Percentiles rank a stretch among this genome's conserved stretches.
Evolutionary conservation across 768 basidiomycete genomes (phyloP).

Genomic region (Lentinula sp.): DNA sequence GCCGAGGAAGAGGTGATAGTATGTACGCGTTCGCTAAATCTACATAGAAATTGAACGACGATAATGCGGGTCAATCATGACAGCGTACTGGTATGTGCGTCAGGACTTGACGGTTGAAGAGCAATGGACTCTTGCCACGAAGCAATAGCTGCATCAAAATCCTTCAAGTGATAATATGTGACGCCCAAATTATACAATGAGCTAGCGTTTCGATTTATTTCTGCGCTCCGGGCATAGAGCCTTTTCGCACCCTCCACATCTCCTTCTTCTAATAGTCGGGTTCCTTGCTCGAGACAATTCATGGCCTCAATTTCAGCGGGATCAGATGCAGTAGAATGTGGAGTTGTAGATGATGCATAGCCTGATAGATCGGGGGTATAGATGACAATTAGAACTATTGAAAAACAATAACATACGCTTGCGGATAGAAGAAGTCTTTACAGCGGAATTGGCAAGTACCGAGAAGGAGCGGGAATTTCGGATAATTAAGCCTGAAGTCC

Average conservation of each 20-base stretch:
- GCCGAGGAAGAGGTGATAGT: slow-evolving; percentile 70
- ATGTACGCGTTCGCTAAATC: slow-evolving; percentile 89
- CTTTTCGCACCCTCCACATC: slow-evolving; percentile 75
- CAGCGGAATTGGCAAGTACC: background rate
- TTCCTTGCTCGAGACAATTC: slow-evolving; percentile 76
- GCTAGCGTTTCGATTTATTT: slow-evolving; percentile 75
- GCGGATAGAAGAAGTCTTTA: background rate
- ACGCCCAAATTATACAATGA: slow-evolving; percentile 86
- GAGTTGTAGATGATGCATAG: slow-evolving; percentile 75
- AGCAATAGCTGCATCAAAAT: slow-evolving; percentile 79
- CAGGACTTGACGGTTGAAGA: slow-evolving; percentile 76
- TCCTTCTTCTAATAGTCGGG: slow-evolving; percentile 79
- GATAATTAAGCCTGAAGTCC: slow-evolving; percentile 11
- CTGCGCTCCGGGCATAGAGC: slow-evolving; percentile 71
- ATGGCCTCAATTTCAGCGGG: slow-evolving; percentile 78
- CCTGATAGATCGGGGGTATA: slow-evolving; percentile 33
- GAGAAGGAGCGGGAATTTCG: background rate
- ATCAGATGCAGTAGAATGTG: slow-evolving; percentile 77
- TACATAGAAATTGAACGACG: slow-evolving; percentile 19
- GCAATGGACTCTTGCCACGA: slow-evolving; percentile 84
- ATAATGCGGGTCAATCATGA: slow-evolving; percentile 11
- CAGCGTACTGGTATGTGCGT: slow-evolving; percentile 78
- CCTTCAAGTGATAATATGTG: slow-evolving; percentile 86
- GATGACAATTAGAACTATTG: background rate
- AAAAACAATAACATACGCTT: background rate